These are phyloP conservation scores for Pseudogymnoascus sp. DNA, from an alignment of 2,329 filamentous ascomycete genomes.

Conservation along the genomic window DNA sequence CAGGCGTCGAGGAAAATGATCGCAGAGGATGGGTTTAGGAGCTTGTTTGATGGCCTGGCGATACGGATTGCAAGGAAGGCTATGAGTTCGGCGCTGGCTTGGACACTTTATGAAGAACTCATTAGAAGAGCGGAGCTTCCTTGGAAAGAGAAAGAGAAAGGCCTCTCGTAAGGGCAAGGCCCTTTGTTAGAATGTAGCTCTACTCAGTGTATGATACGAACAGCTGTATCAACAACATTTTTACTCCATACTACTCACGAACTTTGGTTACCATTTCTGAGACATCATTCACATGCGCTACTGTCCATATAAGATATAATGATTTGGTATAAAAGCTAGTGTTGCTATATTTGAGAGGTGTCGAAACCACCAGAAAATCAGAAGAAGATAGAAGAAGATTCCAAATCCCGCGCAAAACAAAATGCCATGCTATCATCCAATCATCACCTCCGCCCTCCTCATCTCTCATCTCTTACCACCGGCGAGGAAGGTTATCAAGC, in stretches of 20 bases:
- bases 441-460: background rate
- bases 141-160: conserved; percentile 1
- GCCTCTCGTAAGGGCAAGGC: background rate
- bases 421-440: background rate
- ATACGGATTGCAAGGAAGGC: conserved; percentile 87
- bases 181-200: background rate
- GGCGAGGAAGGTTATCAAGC: conserved; percentile 25
- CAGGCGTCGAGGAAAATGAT: conserved; percentile 73
- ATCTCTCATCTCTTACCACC: conserved; percentile 20
- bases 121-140: conserved; percentile 59
- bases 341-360: conserved; percentile 1
- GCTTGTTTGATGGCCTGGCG: conserved; percentile 77
- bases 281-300: background rate
- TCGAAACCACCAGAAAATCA: background rate
- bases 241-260: background rate
- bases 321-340: conserved; percentile 4
- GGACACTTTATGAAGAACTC: conserved; percentile 94
- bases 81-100: conserved; percentile 86
- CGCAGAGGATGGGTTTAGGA: conserved; percentile 67
- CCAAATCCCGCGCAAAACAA: background rate
- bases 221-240: background rate
- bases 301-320: background rate
- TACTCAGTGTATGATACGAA: background rate
- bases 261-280: background rate
- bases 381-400: background rate